Evolutionary conservation across 1,284 basidiomycete genomes (phyloP), one percentile per base, ranked within the genome.

Genomic region (Ceratobasidium sp.): DNA sequence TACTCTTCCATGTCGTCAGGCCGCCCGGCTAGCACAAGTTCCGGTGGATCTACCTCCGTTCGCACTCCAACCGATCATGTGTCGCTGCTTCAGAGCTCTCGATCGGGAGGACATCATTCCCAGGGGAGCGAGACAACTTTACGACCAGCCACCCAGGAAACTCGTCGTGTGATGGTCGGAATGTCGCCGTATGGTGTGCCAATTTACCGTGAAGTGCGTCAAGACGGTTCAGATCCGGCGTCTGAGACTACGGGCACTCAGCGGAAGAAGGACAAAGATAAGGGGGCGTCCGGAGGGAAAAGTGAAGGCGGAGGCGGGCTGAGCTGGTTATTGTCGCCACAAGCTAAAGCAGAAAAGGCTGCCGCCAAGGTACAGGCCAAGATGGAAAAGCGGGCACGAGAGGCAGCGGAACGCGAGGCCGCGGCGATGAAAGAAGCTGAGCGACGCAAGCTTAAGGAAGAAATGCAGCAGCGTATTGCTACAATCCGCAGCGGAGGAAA

Each of bases 131-230:
- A 74, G 33, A 33, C 71, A 8, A 74, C 71, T 7, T 42, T 74
- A 4, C 71, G 71, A 33, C 58, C 71, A 31, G 60, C 71, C 11
- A 39, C 31, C 26, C 71, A 49, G 58, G 71, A 63, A 33, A 64
- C 47, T n/a, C 71, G 71, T 45, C 71, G 71, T 37, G 71, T 74
- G 71, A 63, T 74, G 71, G 71, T 74, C 8, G 71, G 71, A 51
- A 63, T 63, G 60, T 74, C 71, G 23, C 45, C 71, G 23, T 74
- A 74, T 39, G 71, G 71, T 20, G 71, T 64, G 28, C 71, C 71
- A 10, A 74, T 74, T 60, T 74, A 74, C 47, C 71, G 71, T 15
- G 71, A 74, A 33, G 58, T 74, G 35, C 58, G 45, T 33, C 71
- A 49, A 33, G 71, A 64, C 28, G 71, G 39, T 33, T 20, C 71